Base-by-base conservation (phyloP, 163 green algal genomes). In the Scenedesmus sp. region DNA sequence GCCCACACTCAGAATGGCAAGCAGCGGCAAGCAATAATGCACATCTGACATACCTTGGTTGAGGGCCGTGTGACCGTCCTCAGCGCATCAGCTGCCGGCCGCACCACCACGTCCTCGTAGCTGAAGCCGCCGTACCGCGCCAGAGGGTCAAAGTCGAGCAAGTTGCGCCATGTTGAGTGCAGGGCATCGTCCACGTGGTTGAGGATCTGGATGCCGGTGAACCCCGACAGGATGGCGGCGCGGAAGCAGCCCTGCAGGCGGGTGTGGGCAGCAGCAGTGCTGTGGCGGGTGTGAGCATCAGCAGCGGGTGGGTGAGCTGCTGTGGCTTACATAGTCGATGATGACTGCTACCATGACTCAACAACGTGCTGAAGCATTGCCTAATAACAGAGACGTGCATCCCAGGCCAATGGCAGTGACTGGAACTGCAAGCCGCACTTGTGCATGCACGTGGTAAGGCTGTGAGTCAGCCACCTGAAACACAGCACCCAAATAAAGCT, bases 91-190 rank as follows among this genome's bases (percentile, higher is more conserved):
- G 51, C 83, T 30, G 83, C 83, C 0, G 89, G 89, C 40, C 89
- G 30, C 18, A 92, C 20, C 16, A 92, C 83, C 33, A 92, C 73
- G 53, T 92, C 89, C 53, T 92, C 89, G 44, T 92, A 92, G 33
- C 78, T 82, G 18, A 33, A 90, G 37, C 89, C 89, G 37, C 43
- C 82, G 24, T 87, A 87, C 70, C 56, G 59, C 40, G 12, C 51
- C 72, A 87, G 30, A 0, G 89, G 89, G 56, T 92, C 83, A 87
- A 92, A 90, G 51, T 87, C 83, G 7, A 92, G 26, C 16, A 79
- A 18, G 73, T 92, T 92, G 42, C 89, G 72, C 89, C 89, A 92
- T 1, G 83, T 43, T 16, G 4, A 9, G 46, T 37, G 30, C 26
- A 56, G 59, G 0, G n/a, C 6, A 51, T 81, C 26, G 51, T 92